These are phyloP conservation scores for Boletus eberwhitei DNA, from an alignment of 768 basidiomycete species.

Conservation along the genomic window DNA sequence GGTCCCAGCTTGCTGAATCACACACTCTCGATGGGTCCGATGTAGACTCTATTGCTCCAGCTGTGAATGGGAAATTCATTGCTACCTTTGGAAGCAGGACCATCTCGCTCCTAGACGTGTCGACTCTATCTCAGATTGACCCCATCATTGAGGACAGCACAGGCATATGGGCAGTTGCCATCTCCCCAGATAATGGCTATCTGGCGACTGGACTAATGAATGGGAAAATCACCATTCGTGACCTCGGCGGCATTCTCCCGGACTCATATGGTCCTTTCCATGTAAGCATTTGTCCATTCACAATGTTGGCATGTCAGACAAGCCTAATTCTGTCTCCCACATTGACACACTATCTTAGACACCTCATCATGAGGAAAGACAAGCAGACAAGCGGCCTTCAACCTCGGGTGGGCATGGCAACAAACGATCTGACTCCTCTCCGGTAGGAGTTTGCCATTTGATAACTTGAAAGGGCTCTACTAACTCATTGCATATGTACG, in stretches of 20 bases:
- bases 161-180: fast-evolving
- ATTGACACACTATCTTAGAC: not conserved
- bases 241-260: not conserved
- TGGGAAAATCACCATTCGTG: not conserved
- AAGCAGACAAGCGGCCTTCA: not conserved
- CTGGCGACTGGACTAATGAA: not conserved
- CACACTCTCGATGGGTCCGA: too few species aligned
- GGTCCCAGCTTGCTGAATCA: too few species aligned
- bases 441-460: not conserved
- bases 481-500: not conserved
- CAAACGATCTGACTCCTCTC: not conserved
- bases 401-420: not conserved
- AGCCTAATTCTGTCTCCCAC: not conserved
- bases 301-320: not conserved
- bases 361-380: too few species aligned
- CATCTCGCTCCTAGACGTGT: too few species aligned
- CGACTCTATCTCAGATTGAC: too few species aligned
- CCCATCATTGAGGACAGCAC: too few species aligned
- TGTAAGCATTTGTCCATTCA: not conserved
- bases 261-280: not conserved
- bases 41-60: too few species aligned
- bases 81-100: too few species aligned
- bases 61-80: too few species aligned
- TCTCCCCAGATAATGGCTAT: too few species aligned
- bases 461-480: not conserved